These are phyloP conservation scores for Furcasterigmium sp. DNA, from an alignment of 2,329 filamentous ascomycete genomes.

Conservation along the genomic window DNA sequence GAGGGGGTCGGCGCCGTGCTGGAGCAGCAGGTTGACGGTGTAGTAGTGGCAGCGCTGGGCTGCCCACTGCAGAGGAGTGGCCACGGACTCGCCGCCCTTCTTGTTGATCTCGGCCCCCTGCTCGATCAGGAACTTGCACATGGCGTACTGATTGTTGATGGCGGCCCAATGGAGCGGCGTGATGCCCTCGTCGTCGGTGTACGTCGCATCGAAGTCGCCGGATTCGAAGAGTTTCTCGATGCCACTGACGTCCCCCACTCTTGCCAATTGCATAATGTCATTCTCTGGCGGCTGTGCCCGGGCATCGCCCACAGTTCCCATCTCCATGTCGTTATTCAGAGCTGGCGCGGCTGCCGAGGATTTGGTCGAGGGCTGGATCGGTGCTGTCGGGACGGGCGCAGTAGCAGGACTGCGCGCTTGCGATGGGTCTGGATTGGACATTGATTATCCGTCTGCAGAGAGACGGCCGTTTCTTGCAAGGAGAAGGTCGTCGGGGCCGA, in stretches of 20 bases:
- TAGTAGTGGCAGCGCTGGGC: slow-evolving; percentile 97
- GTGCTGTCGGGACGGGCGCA: slow-evolving; percentile 34
- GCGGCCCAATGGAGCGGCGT: slow-evolving; percentile 97
- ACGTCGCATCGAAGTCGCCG: slow-evolving; percentile 75
- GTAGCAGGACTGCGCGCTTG: slow-evolving; percentile 11
- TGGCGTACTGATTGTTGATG: slow-evolving; percentile 96
- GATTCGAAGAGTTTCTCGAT: slow-evolving; percentile 89
- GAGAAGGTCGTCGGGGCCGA: no score
- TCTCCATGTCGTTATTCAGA: slow-evolving; percentile 52
- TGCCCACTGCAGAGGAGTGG: slow-evolving; percentile 94
- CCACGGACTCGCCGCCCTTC: slow-evolving; percentile 91
- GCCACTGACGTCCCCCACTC: slow-evolving; percentile 76
- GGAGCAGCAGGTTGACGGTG: slow-evolving; percentile 85
- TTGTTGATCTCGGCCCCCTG: slow-evolving; percentile 85
- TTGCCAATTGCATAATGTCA: slow-evolving; percentile 93
- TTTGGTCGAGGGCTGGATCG: slow-evolving; percentile 52
- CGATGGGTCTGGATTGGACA: no score
- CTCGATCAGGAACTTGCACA: slow-evolving; percentile 91
- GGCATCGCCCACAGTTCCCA: slow-evolving; percentile 41
- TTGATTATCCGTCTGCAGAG: background rate
- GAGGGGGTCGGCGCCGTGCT: slow-evolving; percentile 87
- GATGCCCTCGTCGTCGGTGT: slow-evolving; percentile 86
- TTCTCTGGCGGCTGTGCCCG: slow-evolving; percentile 41
- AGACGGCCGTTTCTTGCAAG: background rate
- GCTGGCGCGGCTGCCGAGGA: slow-evolving; percentile 46